A percentile compares a stretch with the other conserved stretches of the same genome.
These are phyloP conservation scores for Asterophora parasitica DNA, from an alignment of 768 basidiomycete species.

Conservation along the genomic window DNA sequence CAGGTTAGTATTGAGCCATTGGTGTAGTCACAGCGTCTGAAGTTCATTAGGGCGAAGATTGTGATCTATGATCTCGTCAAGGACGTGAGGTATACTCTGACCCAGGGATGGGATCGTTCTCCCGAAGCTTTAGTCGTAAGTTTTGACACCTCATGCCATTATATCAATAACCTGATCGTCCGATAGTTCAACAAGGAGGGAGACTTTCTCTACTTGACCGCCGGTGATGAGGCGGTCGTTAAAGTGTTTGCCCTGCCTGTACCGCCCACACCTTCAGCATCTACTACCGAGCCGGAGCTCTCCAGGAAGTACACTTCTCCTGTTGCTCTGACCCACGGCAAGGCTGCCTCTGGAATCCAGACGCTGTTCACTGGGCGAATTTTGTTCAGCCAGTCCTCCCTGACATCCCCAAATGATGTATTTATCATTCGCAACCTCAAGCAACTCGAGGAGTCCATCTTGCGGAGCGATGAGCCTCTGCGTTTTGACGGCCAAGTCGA, in stretches of 20 bases:
- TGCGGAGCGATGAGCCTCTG: constrained; percentile 23
- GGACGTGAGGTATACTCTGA: constrained; percentile 66
- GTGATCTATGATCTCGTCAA: constrained; percentile 72
- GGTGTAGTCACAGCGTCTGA: neutral
- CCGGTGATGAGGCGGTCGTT: constrained; percentile 71
- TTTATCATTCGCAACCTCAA: constrained; percentile 55
- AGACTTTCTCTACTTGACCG: constrained; percentile 63
- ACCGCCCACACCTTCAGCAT: constrained; percentile 53
- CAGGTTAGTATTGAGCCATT: constrained; percentile 36
- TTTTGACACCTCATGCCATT: neutral
- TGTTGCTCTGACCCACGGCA: constrained; percentile 50
- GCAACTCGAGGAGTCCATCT: constrained; percentile 37
- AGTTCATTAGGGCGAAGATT: constrained; percentile 54
- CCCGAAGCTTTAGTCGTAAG: constrained; percentile 57
- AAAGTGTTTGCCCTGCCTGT: constrained; percentile 72
- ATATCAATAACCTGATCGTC: constrained; percentile 2
- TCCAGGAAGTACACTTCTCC: constrained; percentile 47
- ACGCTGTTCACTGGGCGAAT: constrained; percentile 56
- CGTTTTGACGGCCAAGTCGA: constrained; percentile 33
- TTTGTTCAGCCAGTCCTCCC: constrained; percentile 67
- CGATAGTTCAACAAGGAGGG: constrained; percentile 72
- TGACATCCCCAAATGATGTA: constrained; percentile 77
- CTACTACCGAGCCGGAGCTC: constrained; percentile 49
- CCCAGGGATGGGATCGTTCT: constrained; percentile 84
- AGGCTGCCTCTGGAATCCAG: constrained; percentile 59